Conservation (phyloP, 768 basidiomycete species). For the Leccinum boreale region DNA sequence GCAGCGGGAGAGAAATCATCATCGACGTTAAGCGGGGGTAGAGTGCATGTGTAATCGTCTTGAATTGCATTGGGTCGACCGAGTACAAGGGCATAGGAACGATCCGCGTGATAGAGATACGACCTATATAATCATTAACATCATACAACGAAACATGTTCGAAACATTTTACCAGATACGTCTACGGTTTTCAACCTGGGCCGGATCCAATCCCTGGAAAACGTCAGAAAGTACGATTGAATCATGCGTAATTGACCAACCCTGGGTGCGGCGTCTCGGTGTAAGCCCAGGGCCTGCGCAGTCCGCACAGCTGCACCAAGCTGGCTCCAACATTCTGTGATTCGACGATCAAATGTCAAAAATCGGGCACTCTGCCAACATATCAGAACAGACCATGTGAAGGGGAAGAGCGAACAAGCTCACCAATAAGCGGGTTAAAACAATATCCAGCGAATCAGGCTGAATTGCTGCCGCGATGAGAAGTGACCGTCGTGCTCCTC, state of each 20-base stretch:
- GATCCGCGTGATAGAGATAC: slow-evolving; percentile 90
- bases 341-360: slow-evolving; percentile 70
- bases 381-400: slow-evolving; percentile 8
- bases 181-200: slow-evolving; percentile 82
- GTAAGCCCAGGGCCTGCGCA: slow-evolving; percentile 89
- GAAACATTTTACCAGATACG: slow-evolving; percentile 67
- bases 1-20: slow-evolving; percentile 48
- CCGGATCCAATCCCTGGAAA: slow-evolving; percentile 63
- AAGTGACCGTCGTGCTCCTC: slow-evolving; percentile 76
- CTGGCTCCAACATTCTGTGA: slow-evolving; percentile 96
- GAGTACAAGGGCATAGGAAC: slow-evolving; percentile 87
- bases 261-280: slow-evolving; percentile 83
- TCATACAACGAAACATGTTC: background rate
- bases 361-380: slow-evolving; percentile 62
- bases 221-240: background rate
- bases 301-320: slow-evolving; percentile 90
- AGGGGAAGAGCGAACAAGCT: slow-evolving; percentile 9
- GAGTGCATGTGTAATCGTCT: slow-evolving; percentile 84
- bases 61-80: slow-evolving; percentile 89
- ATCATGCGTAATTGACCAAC: slow-evolving; percentile 40
- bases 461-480: slow-evolving; percentile 92
- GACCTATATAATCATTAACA: slow-evolving; percentile 48
- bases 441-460: slow-evolving; percentile 87
- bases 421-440: slow-evolving; percentile 84
- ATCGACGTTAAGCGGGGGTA: slow-evolving; percentile 69